These are phyloP conservation scores for Trichoderma koningiopsis DNA, from an alignment of 2,329 filamentous ascomycete genomes.

Conservation along the genomic window DNA sequence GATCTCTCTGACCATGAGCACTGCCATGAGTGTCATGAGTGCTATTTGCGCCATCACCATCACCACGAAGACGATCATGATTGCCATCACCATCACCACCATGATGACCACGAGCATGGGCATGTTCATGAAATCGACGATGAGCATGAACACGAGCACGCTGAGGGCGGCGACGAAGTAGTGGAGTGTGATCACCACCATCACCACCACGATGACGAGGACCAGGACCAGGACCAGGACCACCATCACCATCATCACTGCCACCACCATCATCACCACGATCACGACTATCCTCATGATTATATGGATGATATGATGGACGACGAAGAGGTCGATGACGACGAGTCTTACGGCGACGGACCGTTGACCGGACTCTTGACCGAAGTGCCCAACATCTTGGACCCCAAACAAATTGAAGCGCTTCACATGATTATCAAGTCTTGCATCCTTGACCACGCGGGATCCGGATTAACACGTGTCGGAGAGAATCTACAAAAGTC, in stretches of 20 bases:
- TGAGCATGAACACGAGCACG: conserved; percentile 33
- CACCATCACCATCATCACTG: conserved; percentile 37
- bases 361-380: conserved; percentile 83
- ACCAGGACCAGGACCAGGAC: conserved; percentile 30
- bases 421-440: conserved; percentile 97
- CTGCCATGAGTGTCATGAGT: conserved; percentile 40
- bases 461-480: conserved; percentile 65
- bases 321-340: conserved; percentile 70
- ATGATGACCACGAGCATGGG: conserved; percentile 35
- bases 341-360: conserved; percentile 78
- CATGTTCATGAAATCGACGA: conserved; percentile 24
- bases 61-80: conserved; percentile 52
- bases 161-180: conserved; percentile 53
- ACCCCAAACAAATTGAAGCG: conserved; percentile 93
- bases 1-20: conserved; percentile 44
- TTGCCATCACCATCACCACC: conserved; percentile 41
- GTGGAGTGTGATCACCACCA: conserved; percentile 48
- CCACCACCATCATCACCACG: conserved; percentile 40
- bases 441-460: conserved; percentile 82
- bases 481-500: conserved; percentile 88
- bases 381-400: conserved; percentile 90
- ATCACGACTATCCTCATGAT: conserved; percentile 46
- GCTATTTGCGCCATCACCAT: conserved; percentile 35
- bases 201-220: conserved; percentile 35
- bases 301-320: conserved; percentile 61